Evolutionary conservation across 2,329 filamentous ascomycete species (phyloP), one percentile per base, ranked within the genome.

Genomic region (Sclerotinia spermophila): DNA sequence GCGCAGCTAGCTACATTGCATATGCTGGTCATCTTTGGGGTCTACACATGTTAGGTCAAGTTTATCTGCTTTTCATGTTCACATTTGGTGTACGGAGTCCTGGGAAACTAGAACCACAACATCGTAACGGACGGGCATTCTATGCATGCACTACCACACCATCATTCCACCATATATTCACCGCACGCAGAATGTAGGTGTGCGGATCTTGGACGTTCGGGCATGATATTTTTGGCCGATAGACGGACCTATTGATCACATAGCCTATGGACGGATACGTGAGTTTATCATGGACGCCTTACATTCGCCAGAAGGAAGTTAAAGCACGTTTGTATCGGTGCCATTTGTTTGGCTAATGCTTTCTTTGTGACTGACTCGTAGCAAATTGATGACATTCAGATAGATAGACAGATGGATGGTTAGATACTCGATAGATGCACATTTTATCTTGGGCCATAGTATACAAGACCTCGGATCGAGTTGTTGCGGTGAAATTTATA

Each of bases 11-110:
- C 48, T 53, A 53, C 48, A 27, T 24, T 65, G 61, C 44, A 65
- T 65, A 68, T 62, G 67, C 53, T 30, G 67, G 67, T 68, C 67
- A 62, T 42, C n/a, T 68, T 68, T 62, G 67, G 67, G 67, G 67
- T 68, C 65, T 48, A 21, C 19, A 67, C 30, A 65, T 67, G 17
- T 67, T 35, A 40, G 38, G 19, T 35, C 45, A 27, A 17, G n/a
- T 60, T 33, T 27, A n/a, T 11, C 30, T 51, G 48, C 44, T 27
- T 27, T 53, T 30, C n/a, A 53, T 53, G n/a, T 53, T 53, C n/a
- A 53, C n/a, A 27, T 27, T 53, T 30, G 48, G 17, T 53, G 24
- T 59, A n/a, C 56, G 11, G 40, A 38, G 21, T 59, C 38, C n/a
- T n/a, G 5, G 35, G 13, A 35, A 38, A 33, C 24, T 53, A 59